phyloP scores from a whole-genome alignment of 306 rosid species.

The Fragaria ananassa region DNA sequence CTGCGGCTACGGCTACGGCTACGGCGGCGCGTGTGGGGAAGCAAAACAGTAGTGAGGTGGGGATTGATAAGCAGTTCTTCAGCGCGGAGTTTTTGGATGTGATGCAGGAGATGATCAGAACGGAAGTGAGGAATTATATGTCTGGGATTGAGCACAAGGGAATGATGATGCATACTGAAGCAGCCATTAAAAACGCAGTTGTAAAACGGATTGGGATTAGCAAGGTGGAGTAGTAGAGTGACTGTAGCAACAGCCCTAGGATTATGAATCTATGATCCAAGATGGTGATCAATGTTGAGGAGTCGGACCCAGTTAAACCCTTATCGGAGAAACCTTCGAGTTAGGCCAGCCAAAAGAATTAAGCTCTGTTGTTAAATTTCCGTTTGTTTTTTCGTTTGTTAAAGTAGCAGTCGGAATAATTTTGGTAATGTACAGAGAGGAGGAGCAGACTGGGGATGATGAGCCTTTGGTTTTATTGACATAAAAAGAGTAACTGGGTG shows the following conservation, averaged over 20 bases:
- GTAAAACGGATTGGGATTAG: conserved; percentile 54
- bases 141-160: conserved; percentile 66
- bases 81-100: conserved; percentile 53
- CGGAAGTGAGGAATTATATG: conserved; percentile 76
- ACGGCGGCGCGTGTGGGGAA: neutral
- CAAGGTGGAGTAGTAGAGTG: conserved; percentile 43
- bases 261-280: conserved; percentile 8
- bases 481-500: conserved; percentile 1
- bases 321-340: neutral
- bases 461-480: conserved; percentile 2
- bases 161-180: conserved; percentile 46
- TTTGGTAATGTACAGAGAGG: conserved; percentile 47
- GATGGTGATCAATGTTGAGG: neutral
- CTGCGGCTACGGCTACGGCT: too few species aligned
- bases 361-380: conserved; percentile 24
- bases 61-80: conserved; percentile 50
- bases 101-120: conserved; percentile 81
- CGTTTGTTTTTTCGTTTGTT: conserved; percentile 9
- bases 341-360: neutral
- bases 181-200: conserved; percentile 55
- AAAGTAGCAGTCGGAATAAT: conserved; percentile 37
- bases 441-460: conserved; percentile 11
- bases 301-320: neutral
- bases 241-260: conserved; percentile 4
- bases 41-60: conserved; percentile 1